Percentiles rank a stretch among this genome's conserved stretches.
Evolutionary conservation across 1,139 yeast species (phyloP).

Genomic region (Scheffersomyces cryptocercus): DNA sequence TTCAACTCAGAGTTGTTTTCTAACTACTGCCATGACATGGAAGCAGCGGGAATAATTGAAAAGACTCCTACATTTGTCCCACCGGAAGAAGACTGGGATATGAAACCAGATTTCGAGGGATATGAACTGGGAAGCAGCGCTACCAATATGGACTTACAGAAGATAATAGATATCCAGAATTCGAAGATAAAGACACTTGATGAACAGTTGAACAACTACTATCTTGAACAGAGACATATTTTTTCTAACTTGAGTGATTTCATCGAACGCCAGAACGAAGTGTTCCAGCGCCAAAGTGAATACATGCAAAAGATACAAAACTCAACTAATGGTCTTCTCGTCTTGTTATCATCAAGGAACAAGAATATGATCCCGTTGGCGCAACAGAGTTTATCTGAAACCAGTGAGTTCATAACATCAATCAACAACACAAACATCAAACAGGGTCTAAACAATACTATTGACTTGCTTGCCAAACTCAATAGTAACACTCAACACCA

Average conservation of each 20-base stretch:
- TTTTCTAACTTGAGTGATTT: constrained; percentile 16
- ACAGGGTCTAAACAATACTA: constrained; percentile 18
- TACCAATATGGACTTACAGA: constrained; percentile 3
- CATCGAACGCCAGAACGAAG: constrained; percentile 20
- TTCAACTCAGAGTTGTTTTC: constrained; percentile 25
- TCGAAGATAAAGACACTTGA: constrained; percentile 15
- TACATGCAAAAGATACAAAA: constrained; percentile 19
- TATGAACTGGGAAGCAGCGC: background rate
- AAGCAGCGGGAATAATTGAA: constrained; percentile 10
- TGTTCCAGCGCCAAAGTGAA: constrained; percentile 21
- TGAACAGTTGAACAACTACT: constrained; percentile 15
- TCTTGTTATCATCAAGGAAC: constrained; percentile 17
- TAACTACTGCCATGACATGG: constrained; percentile 18
- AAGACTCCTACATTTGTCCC: constrained; percentile 1
- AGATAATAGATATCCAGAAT: constrained; percentile 6
- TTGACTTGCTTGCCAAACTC: constrained; percentile 17
- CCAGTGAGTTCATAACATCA: constrained; percentile 14
- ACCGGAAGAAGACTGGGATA: background rate
- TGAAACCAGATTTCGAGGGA: background rate
- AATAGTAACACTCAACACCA: constrained; percentile 4
- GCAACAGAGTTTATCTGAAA: constrained; percentile 20
- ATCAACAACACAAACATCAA: constrained; percentile 15
- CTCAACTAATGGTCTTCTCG: constrained; percentile 21
- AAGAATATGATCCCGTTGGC: constrained; percentile 18
- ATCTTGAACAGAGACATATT: constrained; percentile 17